Percentiles rank a stretch among this genome's conserved stretches.
phyloP scores from a whole-genome alignment of 371 early-diverging fungal species.

The Mucor ambiguus region DNA sequence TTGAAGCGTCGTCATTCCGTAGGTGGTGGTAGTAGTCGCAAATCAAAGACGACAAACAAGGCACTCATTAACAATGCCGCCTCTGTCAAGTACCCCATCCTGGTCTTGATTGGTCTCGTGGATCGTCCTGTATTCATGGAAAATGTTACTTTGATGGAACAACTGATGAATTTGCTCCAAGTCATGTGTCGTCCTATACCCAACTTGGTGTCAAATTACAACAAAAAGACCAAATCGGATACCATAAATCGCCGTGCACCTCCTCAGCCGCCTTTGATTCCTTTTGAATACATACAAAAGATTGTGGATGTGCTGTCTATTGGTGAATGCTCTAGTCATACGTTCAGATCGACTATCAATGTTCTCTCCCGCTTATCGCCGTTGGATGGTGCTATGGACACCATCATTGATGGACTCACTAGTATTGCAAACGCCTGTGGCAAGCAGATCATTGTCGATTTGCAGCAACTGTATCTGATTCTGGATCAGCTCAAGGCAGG shows the following conservation, averaged over 20 bases:
- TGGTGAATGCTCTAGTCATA: conserved; percentile 91
- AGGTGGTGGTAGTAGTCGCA: conserved; percentile 21
- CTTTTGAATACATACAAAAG: conserved; percentile 72
- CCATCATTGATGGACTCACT: conserved; percentile 80
- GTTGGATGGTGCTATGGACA: conserved; percentile 69
- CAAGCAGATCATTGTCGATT: conserved; percentile 65
- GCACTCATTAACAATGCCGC: too few relatives aligned
- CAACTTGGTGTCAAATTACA: conserved; percentile 53
- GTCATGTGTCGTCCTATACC: conserved; percentile 75
- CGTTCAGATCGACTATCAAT: conserved; percentile 90
- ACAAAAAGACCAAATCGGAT: conserved; percentile 35
- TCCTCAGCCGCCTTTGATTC: conserved; percentile 72
- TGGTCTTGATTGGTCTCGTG: conserved; percentile 81
- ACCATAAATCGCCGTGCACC: conserved; percentile 13
- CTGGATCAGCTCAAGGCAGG: conserved; percentile 61
- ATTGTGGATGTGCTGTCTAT: conserved; percentile 89
- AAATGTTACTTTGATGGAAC: conserved; percentile 83
- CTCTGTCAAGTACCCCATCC: conserved; percentile 67
- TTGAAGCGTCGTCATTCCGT: conserved; percentile 5
- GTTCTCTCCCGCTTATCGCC: conserved; percentile 88
- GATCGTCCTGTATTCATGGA: conserved; percentile 81
- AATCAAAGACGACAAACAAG: not conserved
- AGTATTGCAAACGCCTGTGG: conserved; percentile 74
- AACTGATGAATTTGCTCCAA: conserved; percentile 84
- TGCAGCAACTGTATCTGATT: conserved; percentile 63